Evolutionary conservation across 2,329 filamentous ascomycete genomes (phyloP), one percentile per base, ranked within the genome.

Genomic region (Pyrenochaeta sp.): DNA sequence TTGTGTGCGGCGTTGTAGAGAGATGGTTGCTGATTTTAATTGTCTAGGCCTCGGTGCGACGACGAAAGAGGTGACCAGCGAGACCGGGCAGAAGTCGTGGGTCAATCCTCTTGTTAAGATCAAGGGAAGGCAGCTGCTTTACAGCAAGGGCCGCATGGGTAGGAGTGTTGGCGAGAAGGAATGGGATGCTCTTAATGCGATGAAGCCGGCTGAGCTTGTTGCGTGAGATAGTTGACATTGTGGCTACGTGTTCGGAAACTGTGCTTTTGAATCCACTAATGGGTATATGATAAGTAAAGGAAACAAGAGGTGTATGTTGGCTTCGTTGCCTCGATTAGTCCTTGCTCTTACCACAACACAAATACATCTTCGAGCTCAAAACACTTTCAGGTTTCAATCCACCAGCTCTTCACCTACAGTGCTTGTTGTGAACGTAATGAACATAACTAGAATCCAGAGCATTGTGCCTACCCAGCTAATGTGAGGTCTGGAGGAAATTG

Each of bases 131-230:
- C 7, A 39, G 40, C 24, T 59, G 2, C 7, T 43, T 13, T 56
- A 62, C 27, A 59, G 56, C 22, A 62, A 59, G 27, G 59, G 56
- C 2, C 50, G 59, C 9, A 59, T 59, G 56, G 59, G 56, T 9
- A 54, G 59, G 32, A 34, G 47, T 1, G 56, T 49, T 40, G 48
- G 48, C 7, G 48, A 59, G 7, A 48, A 59, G 22, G 59, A 62
- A 34, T 59, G 56, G 53, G 48, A 44, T 2, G 37, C 48, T 36
- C 24, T 44, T 3, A 15, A 13, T 19, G 12, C 22, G 12, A 27
- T 15, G 25, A 9, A 28, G 10, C 15, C 40, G 22, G 9, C 2
- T 43, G 40, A 25, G 19, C 19, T 30, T 28, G 42, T 10, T 28
- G 42, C 25, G 12, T 44, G n/a, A 44, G 25, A 27, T 42, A 15